Base-by-base conservation (phyloP, 2,329 filamentous ascomycete species). In the Hypoxylon sp. region DNA sequence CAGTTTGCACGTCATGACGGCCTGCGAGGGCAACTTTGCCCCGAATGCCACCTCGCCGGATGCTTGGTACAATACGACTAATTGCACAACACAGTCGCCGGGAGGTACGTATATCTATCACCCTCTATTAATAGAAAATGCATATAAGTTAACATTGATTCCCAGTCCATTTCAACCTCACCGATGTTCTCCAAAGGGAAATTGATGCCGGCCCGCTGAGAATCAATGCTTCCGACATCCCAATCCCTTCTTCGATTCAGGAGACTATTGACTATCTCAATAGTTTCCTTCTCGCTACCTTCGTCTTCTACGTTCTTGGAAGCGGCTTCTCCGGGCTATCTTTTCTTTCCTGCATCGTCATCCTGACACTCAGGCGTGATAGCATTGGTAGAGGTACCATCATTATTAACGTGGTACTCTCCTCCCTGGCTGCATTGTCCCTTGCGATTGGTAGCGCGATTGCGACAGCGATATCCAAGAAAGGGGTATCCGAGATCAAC, bases 231-330 rank as follows among this genome's bases (percentile, higher is more conserved):
- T 78, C 79, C 69, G 80, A 84, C 54, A 77, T 88, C n/a, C 75
- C 82, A 64, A 81, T 84, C 74, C 82, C 83, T 13, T 70, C 81
- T 5, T 78, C 78, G 33, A 80, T 88, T 63, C 80, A 84, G 65
- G 76, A 82, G 46, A 81, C 81, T n/a, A 74, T 88, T 70, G 79
- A 85, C 76, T 76, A 80, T n/a, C 78, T 88, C 74, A 86, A 87
- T 73, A 74, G 76, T 14, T 78, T 82, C n/a, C 80, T 87, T 3
- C 75, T 84, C n/a, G 81, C 79, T 26, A 76, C 86, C 52, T 84
- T 85, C 74, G 77, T 85, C 54, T 75, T 88, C 62, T 87, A 84
- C 75, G 80, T 84, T 44, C 68, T 87, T 1, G 81, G 78, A 59
- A 76, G 81, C 51, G 80, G 75, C 17, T 79, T 83, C 71, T 77